Percentiles rank a stretch among this genome's conserved stretches.
Conservation (phyloP, 495 filamentous ascomycete species). For the Penicillium roqueforti region DNA sequence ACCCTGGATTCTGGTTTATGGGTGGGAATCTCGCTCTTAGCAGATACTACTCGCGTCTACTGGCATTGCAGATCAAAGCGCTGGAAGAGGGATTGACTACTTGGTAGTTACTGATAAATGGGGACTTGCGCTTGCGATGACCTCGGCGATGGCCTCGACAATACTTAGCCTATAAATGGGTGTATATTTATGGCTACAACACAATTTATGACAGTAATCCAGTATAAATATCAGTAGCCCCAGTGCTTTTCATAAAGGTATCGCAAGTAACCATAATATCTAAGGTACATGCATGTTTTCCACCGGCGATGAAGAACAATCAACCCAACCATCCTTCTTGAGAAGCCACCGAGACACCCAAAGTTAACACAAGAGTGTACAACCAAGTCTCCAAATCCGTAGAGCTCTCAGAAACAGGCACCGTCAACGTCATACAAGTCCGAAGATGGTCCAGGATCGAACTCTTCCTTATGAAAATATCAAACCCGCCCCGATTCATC, state of each 20-base stretch:
- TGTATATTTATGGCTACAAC: neutral
- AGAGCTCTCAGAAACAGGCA: slow-evolving; percentile 8
- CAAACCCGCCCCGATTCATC: slow-evolving; percentile 21
- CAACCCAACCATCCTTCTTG: slow-evolving; percentile 33
- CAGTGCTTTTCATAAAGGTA: neutral
- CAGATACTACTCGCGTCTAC: slow-evolving; percentile 63
- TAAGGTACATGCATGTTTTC: neutral
- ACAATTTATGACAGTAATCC: too few species aligned
- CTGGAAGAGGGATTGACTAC: slow-evolving; percentile 49
- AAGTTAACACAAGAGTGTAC: slow-evolving; percentile 32
- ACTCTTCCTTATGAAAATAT: slow-evolving; percentile 23
- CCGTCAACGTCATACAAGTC: slow-evolving; percentile 18
- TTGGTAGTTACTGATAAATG: slow-evolving; percentile 15
- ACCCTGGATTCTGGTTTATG: slow-evolving; percentile 80
- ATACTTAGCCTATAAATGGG: neutral
- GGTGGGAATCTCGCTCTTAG: slow-evolving; percentile 75
- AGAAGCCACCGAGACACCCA: slow-evolving; percentile 35
- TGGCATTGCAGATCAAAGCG: slow-evolving; percentile 76
- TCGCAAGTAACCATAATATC: too few species aligned
- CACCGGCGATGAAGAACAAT: neutral
- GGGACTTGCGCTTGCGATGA: neutral
- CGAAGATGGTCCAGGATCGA: slow-evolving; percentile 22
- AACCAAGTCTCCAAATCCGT: slow-evolving; percentile 24
- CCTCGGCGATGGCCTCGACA: neutral
- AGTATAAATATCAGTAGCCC: too few species aligned